A percentile compares a stretch with the other conserved stretches of the same genome.
These are phyloP conservation scores for Crithidia mellificae DNA, from an alignment of 208 protist genomes.

Conservation along the genomic window DNA sequence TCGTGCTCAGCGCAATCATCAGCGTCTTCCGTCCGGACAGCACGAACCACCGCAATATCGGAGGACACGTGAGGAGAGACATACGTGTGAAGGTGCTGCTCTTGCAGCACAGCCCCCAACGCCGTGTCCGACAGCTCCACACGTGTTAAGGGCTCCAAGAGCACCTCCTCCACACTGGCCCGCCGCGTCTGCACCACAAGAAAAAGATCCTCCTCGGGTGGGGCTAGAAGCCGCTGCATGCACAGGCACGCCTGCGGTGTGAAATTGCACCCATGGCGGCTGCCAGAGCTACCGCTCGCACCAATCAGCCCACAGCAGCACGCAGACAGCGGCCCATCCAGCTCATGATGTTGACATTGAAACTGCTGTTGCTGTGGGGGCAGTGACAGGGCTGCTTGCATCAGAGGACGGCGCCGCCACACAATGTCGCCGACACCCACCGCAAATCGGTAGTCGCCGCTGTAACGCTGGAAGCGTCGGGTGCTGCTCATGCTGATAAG, in stretches of 20 bases:
- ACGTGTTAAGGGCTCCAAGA: constrained; percentile 49
- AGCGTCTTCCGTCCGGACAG: background rate
- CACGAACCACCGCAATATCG: background rate
- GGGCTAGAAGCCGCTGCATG: constrained; percentile 10
- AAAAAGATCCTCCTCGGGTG: constrained; percentile 65
- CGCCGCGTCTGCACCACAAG: constrained; percentile 55
- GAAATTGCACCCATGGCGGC: no score
- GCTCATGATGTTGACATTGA: background rate
- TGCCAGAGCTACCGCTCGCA: background rate
- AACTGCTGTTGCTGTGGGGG: background rate
- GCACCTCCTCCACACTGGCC: constrained; percentile 39
- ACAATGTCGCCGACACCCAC: constrained; percentile 74
- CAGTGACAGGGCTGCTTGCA: background rate
- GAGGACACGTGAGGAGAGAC: constrained; percentile 27
- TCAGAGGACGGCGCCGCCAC: constrained; percentile 62
- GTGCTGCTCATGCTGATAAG: no score
- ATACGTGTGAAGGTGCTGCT: constrained; percentile 37
- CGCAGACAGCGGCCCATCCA: background rate
- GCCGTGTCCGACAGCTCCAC: constrained; percentile 12
- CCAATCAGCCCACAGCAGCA: constrained; percentile 9
- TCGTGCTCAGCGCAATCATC: no score
- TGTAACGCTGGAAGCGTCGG: constrained; percentile 67
- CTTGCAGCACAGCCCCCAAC: constrained; percentile 26
- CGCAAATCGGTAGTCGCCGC: constrained; percentile 78
- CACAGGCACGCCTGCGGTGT: background rate